These are phyloP conservation scores for Strobilomyces echinocephalus DNA, from an alignment of 768 basidiomycete genomes.

Conservation along the genomic window DNA sequence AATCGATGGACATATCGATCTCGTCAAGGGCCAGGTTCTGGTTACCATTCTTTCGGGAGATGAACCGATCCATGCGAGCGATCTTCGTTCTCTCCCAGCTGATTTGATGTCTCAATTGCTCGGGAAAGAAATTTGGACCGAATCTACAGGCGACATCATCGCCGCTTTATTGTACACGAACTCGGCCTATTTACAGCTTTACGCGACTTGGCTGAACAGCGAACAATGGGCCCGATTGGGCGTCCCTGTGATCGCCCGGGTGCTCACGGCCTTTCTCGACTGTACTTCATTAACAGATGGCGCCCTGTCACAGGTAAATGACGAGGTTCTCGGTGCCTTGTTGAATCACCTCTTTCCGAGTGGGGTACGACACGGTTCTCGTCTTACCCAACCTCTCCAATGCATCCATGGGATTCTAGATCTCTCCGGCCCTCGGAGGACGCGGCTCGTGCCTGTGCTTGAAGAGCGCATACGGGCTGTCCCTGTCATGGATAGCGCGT, in stretches of 20 bases:
- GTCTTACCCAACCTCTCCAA: conserved; percentile 1
- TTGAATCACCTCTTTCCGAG: conserved; percentile 23
- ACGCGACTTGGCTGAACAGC: conserved; percentile 39
- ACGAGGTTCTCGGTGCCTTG: conserved; percentile 29
- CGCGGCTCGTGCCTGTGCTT: conserved; percentile 20
- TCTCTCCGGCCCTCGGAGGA: conserved; percentile 20
- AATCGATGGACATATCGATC: conserved; percentile 20
- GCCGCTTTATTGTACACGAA: conserved; percentile 42
- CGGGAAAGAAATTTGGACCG: conserved; percentile 38
- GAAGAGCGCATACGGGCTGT: conserved; percentile 24
- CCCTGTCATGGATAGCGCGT: conserved; percentile 25
- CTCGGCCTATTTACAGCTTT: conserved; percentile 20
- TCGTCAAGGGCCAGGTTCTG: conserved; percentile 5
- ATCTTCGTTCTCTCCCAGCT: conserved; percentile 9
- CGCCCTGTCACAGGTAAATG: conserved; percentile 18
- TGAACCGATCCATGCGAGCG: background rate
- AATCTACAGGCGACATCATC: conserved; percentile 41
- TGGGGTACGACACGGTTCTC: background rate
- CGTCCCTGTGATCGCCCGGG: conserved; percentile 32
- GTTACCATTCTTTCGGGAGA: conserved; percentile 2
- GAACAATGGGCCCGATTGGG: conserved; percentile 11
- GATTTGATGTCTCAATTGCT: conserved; percentile 37
- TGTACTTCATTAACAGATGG: conserved; percentile 17
- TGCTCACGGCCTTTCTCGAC: conserved; percentile 49
- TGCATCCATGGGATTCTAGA: conserved; percentile 31